Evolutionary conservation across 139 green algal species (phyloP).

Genomic region (Eudorina sp.): DNA sequence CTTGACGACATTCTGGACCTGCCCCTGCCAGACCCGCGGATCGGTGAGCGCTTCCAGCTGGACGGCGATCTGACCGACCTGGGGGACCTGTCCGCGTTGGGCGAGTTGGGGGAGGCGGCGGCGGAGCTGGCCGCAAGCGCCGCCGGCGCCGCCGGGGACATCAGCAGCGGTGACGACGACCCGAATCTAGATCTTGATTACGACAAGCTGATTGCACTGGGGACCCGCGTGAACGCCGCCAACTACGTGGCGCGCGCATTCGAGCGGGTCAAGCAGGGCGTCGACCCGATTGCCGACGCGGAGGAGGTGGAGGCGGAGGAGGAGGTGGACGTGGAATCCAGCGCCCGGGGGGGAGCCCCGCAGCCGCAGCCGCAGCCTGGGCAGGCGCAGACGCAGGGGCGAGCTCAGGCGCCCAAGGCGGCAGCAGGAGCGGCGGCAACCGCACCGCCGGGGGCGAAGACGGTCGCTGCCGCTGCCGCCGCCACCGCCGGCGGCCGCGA

Average conservation of each 20-base stretch:
- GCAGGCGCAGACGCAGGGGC: not conserved
- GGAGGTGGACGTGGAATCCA: not conserved
- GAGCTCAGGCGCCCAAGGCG: not conserved
- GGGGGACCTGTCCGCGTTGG: not conserved
- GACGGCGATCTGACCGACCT: not conserved
- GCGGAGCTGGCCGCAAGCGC: not conserved
- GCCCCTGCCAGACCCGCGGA: slow-evolving; percentile 15
- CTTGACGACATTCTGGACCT: slow-evolving; percentile 26
- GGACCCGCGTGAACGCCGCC: not conserved
- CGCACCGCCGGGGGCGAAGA: no score
- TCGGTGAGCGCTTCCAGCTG: not conserved
- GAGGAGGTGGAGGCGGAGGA: not conserved
- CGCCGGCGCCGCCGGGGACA: not conserved
- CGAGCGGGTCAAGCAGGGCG: not conserved
- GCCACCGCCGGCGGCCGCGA: no score
- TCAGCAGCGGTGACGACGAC: not conserved
- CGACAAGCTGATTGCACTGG: slow-evolving; percentile 37
- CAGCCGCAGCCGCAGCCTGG: not conserved
- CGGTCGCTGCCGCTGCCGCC: not conserved
- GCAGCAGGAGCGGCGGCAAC: not conserved
- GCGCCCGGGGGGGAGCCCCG: no score
- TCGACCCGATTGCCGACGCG: not conserved
- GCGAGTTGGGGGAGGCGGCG: not conserved
- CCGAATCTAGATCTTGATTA: slow-evolving; percentile 14
- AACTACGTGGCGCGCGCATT: not conserved